Percentiles rank a stretch among this genome's conserved stretches.
phyloP scores from a whole-genome alignment of 305 asterid species.

The Fraxinus angustifolia region DNA sequence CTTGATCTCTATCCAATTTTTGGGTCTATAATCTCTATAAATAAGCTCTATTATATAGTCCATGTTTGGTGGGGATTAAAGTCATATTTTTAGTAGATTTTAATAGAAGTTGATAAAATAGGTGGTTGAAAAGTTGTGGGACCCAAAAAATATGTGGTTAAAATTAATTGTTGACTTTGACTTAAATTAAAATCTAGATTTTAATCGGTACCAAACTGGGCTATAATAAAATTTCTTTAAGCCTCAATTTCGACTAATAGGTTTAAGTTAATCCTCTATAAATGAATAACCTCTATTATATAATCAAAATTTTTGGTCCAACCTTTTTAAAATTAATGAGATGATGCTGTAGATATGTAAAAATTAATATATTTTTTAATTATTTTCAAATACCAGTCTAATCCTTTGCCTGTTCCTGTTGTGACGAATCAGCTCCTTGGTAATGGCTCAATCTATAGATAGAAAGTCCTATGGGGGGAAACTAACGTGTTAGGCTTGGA shows the following conservation, averaged over 20 bases:
- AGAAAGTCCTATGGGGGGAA: background rate
- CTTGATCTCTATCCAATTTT: background rate
- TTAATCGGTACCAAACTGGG: no score
- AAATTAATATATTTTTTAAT: background rate
- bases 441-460: constrained; percentile 2
- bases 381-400: background rate
- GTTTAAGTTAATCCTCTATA: background rate
- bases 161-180: background rate
- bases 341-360: background rate
- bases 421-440: background rate
- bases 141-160: no score
- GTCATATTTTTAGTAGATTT: no score
- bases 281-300: background rate
- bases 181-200: no score
- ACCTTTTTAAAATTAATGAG: background rate
- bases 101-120: no score
- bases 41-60: background rate
- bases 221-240: background rate
- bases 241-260: background rate
- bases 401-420: background rate
- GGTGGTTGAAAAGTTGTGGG: no score
- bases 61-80: no score
- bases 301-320: background rate
- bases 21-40: background rate
- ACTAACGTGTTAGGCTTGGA: background rate